A percentile compares a stretch with the other conserved stretches of the same genome.
Evolutionary conservation across 2,329 filamentous ascomycete species (phyloP).

Genomic region (Monosporascus ibericus): DNA sequence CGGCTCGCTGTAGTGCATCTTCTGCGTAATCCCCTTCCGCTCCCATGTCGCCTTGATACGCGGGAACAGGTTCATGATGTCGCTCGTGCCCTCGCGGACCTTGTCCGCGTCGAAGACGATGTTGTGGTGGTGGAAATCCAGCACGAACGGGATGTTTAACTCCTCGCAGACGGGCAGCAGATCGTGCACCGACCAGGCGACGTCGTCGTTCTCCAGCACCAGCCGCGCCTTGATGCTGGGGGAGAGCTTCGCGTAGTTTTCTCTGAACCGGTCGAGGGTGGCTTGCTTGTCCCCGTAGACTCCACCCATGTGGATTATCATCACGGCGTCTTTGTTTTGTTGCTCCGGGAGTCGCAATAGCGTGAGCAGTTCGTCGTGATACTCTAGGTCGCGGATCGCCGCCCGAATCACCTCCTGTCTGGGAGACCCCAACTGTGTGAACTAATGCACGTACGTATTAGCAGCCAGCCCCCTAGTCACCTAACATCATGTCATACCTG

Average conservation of each 20-base stretch:
- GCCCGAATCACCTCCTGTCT: constrained; percentile 69
- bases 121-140: constrained; percentile 95
- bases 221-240: constrained; percentile 70
- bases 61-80: constrained; percentile 68
- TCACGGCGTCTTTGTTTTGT: constrained; percentile 77
- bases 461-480: background rate
- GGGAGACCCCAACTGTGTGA: constrained; percentile 85
- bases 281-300: constrained; percentile 80
- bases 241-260: constrained; percentile 64
- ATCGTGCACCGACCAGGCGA: constrained; percentile 88
- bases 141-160: constrained; percentile 84
- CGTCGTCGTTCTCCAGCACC: constrained; percentile 92
- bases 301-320: constrained; percentile 92
- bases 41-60: constrained; percentile 81
- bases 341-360: constrained; percentile 73
- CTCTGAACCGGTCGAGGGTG: constrained; percentile 69
- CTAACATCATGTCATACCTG: constrained; percentile 38
- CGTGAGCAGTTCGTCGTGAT: constrained; percentile 78
- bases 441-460: constrained; percentile 38
- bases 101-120: constrained; percentile 73
- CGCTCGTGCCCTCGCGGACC: constrained; percentile 76
- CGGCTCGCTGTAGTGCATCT: constrained; percentile 95
- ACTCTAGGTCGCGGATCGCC: constrained; percentile 75
- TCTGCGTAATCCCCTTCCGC: constrained; percentile 77
- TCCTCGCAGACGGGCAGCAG: constrained; percentile 86